Conservation (phyloP, 805 yeast genomes). For the Lipomyces mesembrius region DNA sequence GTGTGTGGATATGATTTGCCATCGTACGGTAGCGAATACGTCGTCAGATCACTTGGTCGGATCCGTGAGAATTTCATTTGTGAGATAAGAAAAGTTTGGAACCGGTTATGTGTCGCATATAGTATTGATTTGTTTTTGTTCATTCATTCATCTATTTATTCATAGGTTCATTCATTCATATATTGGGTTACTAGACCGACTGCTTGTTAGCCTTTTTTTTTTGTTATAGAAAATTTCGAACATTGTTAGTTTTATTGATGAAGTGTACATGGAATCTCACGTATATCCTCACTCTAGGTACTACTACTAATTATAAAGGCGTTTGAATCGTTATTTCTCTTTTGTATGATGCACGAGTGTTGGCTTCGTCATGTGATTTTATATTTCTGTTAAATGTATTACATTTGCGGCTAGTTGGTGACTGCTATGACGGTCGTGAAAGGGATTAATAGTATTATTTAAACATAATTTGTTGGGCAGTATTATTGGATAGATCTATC, state of each 20-base stretch:
- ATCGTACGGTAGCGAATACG: neutral
- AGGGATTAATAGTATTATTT: neutral
- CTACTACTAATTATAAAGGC: neutral
- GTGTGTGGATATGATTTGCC: neutral
- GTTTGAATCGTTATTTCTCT: slow-evolving; percentile 1
- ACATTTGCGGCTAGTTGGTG: neutral
- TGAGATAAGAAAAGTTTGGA: slow-evolving; percentile 1
- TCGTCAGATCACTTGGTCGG: neutral
- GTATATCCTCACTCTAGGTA: neutral
- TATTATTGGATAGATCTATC: no score
- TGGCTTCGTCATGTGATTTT: neutral
- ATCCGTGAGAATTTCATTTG: neutral
- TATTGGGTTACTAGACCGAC: neutral
- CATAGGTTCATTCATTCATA: no score
- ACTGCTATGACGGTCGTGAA: neutral
- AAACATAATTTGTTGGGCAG: no score
- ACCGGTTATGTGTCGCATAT: neutral
- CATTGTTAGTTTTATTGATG: neutral
- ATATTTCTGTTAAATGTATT: neutral
- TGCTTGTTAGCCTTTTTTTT: neutral
- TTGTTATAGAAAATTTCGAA: neutral
- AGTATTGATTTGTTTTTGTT: neutral
- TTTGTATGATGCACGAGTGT: neutral
- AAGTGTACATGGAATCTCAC: no score
- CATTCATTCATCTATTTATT: neutral